Conservation (phyloP, 2,329 filamentous ascomycete genomes). For the Rachicladosporium sp. region DNA sequence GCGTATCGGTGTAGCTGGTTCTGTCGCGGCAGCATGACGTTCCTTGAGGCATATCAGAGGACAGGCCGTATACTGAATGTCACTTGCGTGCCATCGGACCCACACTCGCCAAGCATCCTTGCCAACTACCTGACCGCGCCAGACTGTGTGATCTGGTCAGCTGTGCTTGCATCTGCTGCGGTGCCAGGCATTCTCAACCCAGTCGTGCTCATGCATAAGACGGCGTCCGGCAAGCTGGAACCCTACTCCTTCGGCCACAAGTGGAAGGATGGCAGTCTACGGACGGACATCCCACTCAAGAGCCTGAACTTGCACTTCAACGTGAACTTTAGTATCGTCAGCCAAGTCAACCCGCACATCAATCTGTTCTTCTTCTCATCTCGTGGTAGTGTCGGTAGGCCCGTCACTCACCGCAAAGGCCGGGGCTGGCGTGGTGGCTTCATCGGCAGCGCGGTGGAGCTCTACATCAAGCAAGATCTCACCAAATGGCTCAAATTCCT, state of each 20-base stretch:
- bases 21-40: slow-evolving; percentile 80
- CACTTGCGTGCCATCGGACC: slow-evolving; percentile 88
- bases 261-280: slow-evolving; percentile 93
- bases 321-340: slow-evolving; percentile 90
- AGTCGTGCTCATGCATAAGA: slow-evolving; percentile 84
- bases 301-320: slow-evolving; percentile 95
- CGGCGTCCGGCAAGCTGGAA: slow-evolving; percentile 58
- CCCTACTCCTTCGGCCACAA: slow-evolving; percentile 97
- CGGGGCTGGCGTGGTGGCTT: slow-evolving; percentile 95
- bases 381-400: slow-evolving; percentile 77
- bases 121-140: slow-evolving; percentile 92
- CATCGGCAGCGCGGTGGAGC: slow-evolving; percentile 79
- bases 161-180: slow-evolving; percentile 84
- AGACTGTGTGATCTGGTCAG: slow-evolving; percentile 97
- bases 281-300: slow-evolving; percentile 91
- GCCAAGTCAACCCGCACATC: slow-evolving; percentile 87
- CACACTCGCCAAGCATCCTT: slow-evolving; percentile 81
- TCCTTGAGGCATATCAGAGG: slow-evolving; percentile 84
- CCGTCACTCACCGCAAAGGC: slow-evolving; percentile 85
- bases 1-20: slow-evolving; percentile 79
- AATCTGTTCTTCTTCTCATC: slow-evolving; percentile 99
- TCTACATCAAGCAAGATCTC: slow-evolving; percentile 90
- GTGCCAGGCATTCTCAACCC: slow-evolving; percentile 94
- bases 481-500: slow-evolving; percentile 97
- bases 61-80: slow-evolving; percentile 94